Evolutionary conservation across 345 rosid species (phyloP), one percentile per base, ranked within the genome.

Genomic region (Salix arbutifolia): DNA sequence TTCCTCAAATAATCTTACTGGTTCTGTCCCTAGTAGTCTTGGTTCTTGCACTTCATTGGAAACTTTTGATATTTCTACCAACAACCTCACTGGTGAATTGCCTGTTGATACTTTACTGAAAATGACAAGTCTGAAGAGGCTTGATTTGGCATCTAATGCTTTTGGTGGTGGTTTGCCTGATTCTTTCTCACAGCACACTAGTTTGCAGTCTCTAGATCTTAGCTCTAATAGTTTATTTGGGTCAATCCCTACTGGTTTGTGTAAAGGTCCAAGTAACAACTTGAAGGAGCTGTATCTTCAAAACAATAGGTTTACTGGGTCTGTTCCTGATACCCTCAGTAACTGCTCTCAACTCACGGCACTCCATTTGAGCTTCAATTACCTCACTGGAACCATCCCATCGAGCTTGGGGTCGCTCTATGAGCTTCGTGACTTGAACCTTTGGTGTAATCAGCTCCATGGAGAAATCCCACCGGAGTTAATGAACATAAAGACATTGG

Each of bases 391-490:
- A 2, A 83, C 81, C 1, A 93, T 96, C 18, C 99, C 99, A 8
- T 70, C 95, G 3, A 96, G 98, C 87, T 72, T 96, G 73, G 96
- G 97, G 7, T 80, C 88, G 40, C 84, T 96, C 12, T 70, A 79
- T 17, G 87, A 87, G 85, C 99, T 96, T 35, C 80, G 86, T 28
- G 98, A 93, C 84, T 85, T 96, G 87, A 92, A 90, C 70, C 88
- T 93, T 9, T 88, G 97, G 94, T 75, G 92, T 86, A 96, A 96
- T 72, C 83, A 83, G 78, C 94, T 96, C 61, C 78, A 87, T 26
- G 99, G 99, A 40, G 94, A 86, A 76, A 96, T 96, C 82, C 99
- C 99, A 37, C 83, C 73, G 6, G 92, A 92, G 80, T 88, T 96
- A 3, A 83, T 84, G 78, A 67, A 85, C 79, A 83, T 90, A 72